phyloP scores from a whole-genome alignment of 192 early-diverging fungal species.

The Martensiomyces pterosporus region DNA sequence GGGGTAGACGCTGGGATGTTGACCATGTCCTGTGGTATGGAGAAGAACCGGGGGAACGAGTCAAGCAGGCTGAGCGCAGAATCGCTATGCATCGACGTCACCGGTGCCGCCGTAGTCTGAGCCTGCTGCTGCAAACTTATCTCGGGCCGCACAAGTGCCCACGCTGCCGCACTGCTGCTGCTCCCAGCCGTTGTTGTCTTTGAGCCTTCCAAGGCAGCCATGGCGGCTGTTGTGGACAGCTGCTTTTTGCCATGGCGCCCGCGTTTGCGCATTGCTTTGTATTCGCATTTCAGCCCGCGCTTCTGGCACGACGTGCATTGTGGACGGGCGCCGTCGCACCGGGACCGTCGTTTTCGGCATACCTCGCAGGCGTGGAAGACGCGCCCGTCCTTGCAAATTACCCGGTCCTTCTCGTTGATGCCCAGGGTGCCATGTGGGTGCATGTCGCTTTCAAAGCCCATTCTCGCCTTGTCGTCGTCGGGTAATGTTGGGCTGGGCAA shows the following conservation, averaged over 20 bases:
- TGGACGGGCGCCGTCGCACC: conserved; percentile 36
- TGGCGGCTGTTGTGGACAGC: too few species aligned
- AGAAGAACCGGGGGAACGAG: conserved; percentile 32
- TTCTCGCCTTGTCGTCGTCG: too few species aligned
- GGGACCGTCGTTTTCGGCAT: conserved; percentile 39
- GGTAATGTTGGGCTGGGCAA: too few species aligned
- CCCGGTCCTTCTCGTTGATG: conserved; percentile 14
- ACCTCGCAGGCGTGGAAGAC: conserved; percentile 50
- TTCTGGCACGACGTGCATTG: conserved; percentile 40
- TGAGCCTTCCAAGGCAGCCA: too few species aligned
- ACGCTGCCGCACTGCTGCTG: too few species aligned
- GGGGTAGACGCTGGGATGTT: too few species aligned
- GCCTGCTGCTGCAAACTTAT: too few species aligned
- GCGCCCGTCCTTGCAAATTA: conserved; percentile 48
- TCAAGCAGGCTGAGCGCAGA: conserved; percentile 17
- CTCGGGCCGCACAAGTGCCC: too few species aligned
- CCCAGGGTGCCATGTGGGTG: too few species aligned
- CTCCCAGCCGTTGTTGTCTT: too few species aligned
- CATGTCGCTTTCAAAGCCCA: too few species aligned
- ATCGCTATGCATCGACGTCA: conserved; percentile 18
- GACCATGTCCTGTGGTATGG: conserved; percentile 10
- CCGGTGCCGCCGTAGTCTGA: conserved; percentile 15
- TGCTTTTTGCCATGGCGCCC: conserved; percentile 38
- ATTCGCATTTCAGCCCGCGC: conserved; percentile 42
- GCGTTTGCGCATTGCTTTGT: conserved; percentile 49